phyloP scores from a whole-genome alignment of 495 filamentous ascomycete species.

The Podospora fimiseda region DNA sequence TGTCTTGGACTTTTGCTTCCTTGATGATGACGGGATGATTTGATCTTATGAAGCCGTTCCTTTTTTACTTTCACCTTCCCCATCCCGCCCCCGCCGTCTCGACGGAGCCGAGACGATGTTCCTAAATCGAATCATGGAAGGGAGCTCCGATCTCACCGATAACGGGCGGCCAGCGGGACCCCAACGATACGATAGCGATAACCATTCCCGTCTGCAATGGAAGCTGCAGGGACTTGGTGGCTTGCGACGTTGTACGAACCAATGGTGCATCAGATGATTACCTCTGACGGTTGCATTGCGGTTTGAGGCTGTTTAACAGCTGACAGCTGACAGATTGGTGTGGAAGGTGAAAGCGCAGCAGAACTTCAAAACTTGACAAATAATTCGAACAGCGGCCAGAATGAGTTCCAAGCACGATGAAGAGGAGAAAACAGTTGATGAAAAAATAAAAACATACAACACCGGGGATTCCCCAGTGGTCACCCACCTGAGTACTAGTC shows the following conservation, averaged over 20 bases:
- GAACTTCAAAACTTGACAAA: not conserved
- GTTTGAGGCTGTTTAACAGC: not conserved
- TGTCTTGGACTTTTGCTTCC: not conserved
- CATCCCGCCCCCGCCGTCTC: too few species aligned
- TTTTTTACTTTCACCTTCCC: not conserved
- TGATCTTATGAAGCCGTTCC: not conserved
- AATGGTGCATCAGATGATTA: constrained; percentile 11
- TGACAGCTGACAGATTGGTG: not conserved
- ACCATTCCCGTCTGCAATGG: constrained; percentile 1
- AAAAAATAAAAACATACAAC: not conserved
- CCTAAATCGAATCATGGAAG: too few species aligned
- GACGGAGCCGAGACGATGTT: too few species aligned
- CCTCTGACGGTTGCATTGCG: not conserved
- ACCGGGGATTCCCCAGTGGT: not conserved
- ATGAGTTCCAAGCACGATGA: not conserved
- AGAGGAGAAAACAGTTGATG: not conserved
- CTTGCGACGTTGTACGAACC: constrained; percentile 1
- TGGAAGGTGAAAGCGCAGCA: not conserved
- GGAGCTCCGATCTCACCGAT: not conserved
- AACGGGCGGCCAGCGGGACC: not conserved
- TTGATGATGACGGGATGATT: not conserved
- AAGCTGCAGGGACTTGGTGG: constrained; percentile 2
- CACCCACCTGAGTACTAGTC: not conserved
- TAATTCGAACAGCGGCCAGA: too few species aligned
- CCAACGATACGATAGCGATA: not conserved